A percentile compares a stretch with the other conserved stretches of the same genome.
Conservation (phyloP, 768 basidiomycete genomes). For the Boletus bicolor region DNA sequence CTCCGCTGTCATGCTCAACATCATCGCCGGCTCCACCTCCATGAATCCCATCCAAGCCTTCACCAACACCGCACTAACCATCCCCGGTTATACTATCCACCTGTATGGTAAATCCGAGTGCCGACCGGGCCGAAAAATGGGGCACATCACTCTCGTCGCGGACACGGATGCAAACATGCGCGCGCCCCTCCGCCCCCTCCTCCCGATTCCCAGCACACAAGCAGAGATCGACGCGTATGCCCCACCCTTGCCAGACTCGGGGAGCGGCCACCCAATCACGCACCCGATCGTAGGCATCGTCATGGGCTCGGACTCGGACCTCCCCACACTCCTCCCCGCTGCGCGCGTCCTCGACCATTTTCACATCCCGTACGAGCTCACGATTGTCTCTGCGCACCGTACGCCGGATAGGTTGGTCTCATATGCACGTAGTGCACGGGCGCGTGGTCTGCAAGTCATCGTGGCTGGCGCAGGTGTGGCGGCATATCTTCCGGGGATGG, state of each 20-base stretch:
- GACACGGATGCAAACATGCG: conserved; percentile 74
- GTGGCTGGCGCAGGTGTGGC: conserved; percentile 99
- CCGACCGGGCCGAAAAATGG: conserved; percentile 94
- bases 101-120: conserved; percentile 93
- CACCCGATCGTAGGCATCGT: conserved; percentile 88
- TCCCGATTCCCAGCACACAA: conserved; percentile 41
- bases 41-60: conserved; percentile 58
- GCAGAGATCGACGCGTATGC: conserved; percentile 54
- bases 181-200: conserved; percentile 65
- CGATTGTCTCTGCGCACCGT: conserved; percentile 94
- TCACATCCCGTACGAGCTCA: conserved; percentile 83
- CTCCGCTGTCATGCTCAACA: conserved; percentile 88
- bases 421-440: conserved; percentile 73
- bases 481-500: conserved; percentile 98
- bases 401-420: conserved; percentile 84
- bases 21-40: conserved; percentile 78
- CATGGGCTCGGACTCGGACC: conserved; percentile 98
- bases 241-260: conserved; percentile 41
- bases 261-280: conserved; percentile 54
- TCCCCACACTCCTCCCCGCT: conserved; percentile 90
- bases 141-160: conserved; percentile 89
- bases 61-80: conserved; percentile 55
- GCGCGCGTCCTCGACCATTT: conserved; percentile 84
- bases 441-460: conserved; percentile 67
- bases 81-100: conserved; percentile 79